Conservation (phyloP, 1,284 basidiomycete genomes). For the Microbotryomycetes sp. region DNA sequence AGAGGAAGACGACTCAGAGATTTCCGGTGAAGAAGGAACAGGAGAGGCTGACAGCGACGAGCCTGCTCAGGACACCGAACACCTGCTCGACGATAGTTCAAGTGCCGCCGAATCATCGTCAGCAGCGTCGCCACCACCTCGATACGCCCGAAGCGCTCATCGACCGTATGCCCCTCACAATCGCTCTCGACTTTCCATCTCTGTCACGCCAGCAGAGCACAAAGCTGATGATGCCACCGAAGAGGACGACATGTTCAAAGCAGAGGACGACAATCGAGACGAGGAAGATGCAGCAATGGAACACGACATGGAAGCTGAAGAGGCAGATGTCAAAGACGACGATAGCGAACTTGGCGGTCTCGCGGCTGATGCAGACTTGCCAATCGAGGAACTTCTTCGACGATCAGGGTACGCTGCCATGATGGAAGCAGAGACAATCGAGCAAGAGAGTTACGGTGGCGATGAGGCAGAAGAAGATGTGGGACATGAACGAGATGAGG, state of each 20-base stretch:
- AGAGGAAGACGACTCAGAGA: constrained; percentile 34
- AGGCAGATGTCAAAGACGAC: constrained; percentile 33
- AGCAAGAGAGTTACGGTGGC: constrained; percentile 11
- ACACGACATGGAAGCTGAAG: constrained; percentile 31
- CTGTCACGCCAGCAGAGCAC: constrained; percentile 21
- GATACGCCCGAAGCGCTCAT: background rate
- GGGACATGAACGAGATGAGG: constrained; percentile 26
- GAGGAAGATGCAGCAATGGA: constrained; percentile 20
- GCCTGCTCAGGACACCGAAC: constrained; percentile 27
- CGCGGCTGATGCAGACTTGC: constrained; percentile 30
- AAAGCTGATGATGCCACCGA: background rate
- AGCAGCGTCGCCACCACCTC: background rate
- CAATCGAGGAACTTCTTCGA: constrained; percentile 26
- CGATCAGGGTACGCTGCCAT: constrained; percentile 26
- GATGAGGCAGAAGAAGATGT: constrained; percentile 20
- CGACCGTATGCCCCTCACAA: background rate
- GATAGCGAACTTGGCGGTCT: constrained; percentile 35
- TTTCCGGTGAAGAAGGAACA: constrained; percentile 36
- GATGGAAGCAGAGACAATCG: constrained; percentile 16
- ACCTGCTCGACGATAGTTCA: constrained; percentile 1
- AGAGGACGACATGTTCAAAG: constrained; percentile 16
- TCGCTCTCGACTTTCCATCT: constrained; percentile 22
- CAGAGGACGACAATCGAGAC: constrained; percentile 13
- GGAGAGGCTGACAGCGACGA: constrained; percentile 34
- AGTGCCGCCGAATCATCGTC: background rate